Conservation (phyloP, 257 asterid species). For the Perilla frutescens region DNA sequence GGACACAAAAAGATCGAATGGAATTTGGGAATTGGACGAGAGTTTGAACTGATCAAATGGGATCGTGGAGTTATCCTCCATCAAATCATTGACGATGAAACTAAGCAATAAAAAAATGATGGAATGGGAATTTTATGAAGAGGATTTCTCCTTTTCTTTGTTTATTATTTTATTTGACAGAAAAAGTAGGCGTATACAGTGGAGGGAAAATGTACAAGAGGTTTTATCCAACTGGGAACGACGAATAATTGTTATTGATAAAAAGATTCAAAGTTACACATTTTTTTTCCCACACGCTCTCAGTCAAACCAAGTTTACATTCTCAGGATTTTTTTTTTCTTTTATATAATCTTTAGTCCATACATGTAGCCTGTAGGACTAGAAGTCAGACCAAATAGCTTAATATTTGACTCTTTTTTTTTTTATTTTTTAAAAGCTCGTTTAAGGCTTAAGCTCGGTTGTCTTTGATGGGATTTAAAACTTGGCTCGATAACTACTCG, state of each 20-base stretch:
- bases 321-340: too few species aligned
- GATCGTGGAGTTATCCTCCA: constrained; percentile 47
- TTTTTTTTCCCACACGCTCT: too few species aligned
- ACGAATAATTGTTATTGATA: background rate
- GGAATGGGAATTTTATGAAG: background rate
- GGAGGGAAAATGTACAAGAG: background rate
- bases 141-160: too few species aligned
- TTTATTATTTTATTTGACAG: background rate
- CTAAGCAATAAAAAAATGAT: background rate
- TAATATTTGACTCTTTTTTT: too few species aligned
- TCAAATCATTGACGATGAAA: constrained; percentile 13
- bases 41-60: constrained; percentile 35
- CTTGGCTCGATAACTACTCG: too few species aligned
- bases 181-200: constrained; percentile 1
- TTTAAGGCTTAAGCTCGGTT: too few species aligned
- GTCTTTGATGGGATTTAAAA: too few species aligned
- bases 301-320: too few species aligned
- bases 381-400: too few species aligned
- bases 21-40: constrained; percentile 49
- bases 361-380: too few species aligned
- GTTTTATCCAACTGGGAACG: constrained; percentile 7
- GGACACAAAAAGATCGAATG: constrained; percentile 77
- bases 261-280: background rate
- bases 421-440: too few species aligned
- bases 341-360: too few species aligned